Percentiles rank a stretch among this genome's conserved stretches.
phyloP scores from a whole-genome alignment of 2,329 filamentous ascomycete species.

The Colletotrichum eremochloae region DNA sequence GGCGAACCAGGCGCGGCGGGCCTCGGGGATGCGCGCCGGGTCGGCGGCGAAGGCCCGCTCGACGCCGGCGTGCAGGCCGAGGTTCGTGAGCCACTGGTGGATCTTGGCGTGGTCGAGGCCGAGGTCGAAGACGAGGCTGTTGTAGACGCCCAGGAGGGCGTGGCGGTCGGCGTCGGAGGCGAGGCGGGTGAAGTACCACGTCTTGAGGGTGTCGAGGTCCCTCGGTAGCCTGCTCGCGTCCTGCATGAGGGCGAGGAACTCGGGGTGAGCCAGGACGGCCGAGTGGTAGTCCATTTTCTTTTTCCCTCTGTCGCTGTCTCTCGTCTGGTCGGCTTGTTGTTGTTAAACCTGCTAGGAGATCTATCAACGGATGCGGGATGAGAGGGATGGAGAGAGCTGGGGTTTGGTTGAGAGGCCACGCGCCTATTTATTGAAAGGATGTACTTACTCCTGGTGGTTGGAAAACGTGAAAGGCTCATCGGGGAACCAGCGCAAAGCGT shows the following conservation, averaged over 20 bases:
- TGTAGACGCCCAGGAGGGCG: conserved; percentile 24
- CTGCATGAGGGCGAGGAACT: not conserved
- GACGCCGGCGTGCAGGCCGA: not conserved
- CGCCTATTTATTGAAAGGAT: not conserved
- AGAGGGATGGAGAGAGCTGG: too few relatives aligned
- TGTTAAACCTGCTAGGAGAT: not conserved
- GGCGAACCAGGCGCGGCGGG: not conserved
- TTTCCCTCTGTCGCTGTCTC: too few relatives aligned
- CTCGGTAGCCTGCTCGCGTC: not conserved
- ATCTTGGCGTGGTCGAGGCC: not conserved
- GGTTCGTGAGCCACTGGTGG: not conserved
- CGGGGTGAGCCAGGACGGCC: not conserved
- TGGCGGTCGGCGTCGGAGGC: not conserved
- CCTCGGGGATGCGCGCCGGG: not conserved
- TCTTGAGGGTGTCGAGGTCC: conserved; percentile 3
- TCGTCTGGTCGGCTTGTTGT: too few relatives aligned
- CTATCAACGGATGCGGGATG: too few relatives aligned
- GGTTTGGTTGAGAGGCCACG: too few relatives aligned
- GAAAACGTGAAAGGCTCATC: not conserved
- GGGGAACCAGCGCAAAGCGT: not conserved
- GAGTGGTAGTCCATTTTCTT: conserved; percentile 3
- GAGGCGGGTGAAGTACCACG: conserved; percentile 9
- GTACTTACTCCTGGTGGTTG: not conserved
- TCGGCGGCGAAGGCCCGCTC: not conserved
- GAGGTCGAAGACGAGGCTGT: conserved; percentile 4